These are phyloP conservation scores for Yarrowia sp. DNA, from an alignment of 805 yeast species.

Conservation along the genomic window DNA sequence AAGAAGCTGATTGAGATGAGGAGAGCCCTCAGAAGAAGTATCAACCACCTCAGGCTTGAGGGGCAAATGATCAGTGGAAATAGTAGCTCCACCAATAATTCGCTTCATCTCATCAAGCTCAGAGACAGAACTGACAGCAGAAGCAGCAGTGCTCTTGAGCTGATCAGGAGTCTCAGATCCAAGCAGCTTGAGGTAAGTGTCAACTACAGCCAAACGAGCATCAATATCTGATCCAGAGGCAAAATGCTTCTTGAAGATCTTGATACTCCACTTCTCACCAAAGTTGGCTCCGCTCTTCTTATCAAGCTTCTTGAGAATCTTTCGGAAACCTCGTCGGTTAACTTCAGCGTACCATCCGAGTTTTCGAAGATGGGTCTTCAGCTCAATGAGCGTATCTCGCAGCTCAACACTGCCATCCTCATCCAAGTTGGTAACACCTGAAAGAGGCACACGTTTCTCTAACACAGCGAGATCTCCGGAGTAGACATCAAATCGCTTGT, in stretches of 20 bases:
- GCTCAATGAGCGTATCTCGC: slow-evolving; percentile 66
- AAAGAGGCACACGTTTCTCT: slow-evolving; percentile 38
- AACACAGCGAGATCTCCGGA: slow-evolving; percentile 57
- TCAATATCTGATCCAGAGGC: slow-evolving; percentile 66
- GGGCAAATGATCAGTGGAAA: not conserved
- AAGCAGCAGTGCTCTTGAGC: not conserved
- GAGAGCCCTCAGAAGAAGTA: not conserved
- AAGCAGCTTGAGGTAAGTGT: slow-evolving; percentile 38
- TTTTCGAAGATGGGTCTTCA: slow-evolving; percentile 72
- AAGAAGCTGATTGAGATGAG: slow-evolving; percentile 2
- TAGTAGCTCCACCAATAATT: not conserved
- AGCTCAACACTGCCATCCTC: slow-evolving; percentile 62
- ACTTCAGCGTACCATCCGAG: slow-evolving; percentile 92
- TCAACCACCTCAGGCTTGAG: not conserved
- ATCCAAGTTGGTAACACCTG: slow-evolving; percentile 34
- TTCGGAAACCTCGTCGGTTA: slow-evolving; percentile 83
- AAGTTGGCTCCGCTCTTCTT: slow-evolving; percentile 68
- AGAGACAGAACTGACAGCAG: not conserved
- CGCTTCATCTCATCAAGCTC: slow-evolving; percentile 15
- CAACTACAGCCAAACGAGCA: slow-evolving; percentile 45
- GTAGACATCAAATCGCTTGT: slow-evolving; percentile 70
- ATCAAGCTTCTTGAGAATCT: slow-evolving; percentile 86
- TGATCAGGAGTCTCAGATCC: slow-evolving; percentile 4
- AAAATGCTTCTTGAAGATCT: slow-evolving; percentile 72
- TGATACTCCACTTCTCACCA: slow-evolving; percentile 57